These are phyloP conservation scores for Backusella parvicylindrica DNA, from an alignment of 192 early-diverging fungal species.

Conservation along the genomic window DNA sequence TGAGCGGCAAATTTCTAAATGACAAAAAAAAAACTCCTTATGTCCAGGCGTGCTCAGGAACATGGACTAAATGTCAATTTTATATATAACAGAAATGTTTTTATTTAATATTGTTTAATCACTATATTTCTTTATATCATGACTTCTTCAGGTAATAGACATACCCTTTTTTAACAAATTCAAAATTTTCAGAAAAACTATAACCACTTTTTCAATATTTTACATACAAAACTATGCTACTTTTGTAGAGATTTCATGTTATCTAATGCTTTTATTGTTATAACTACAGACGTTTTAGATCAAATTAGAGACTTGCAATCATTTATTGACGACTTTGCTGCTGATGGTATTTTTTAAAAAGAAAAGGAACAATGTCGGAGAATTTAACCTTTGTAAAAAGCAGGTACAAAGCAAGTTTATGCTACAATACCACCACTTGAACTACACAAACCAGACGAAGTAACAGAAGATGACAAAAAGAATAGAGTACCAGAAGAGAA, in stretches of 20 bases:
- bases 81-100: neutral
- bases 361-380: neutral
- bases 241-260: neutral
- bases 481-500: neutral
- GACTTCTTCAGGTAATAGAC: neutral
- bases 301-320: conserved; percentile 28
- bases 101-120: neutral
- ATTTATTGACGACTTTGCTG: conserved; percentile 28
- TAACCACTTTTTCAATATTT: neutral
- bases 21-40: neutral
- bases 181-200: neutral
- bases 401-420: neutral
- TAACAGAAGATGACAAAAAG: neutral
- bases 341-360: neutral
- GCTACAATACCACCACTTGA: neutral
- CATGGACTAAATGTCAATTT: neutral
- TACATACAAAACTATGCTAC: neutral
- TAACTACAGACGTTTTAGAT: conserved; percentile 14
- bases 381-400: neutral
- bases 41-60: neutral
- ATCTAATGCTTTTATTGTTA: neutral
- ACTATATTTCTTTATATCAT: neutral
- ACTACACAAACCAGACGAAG: conserved; percentile 1
- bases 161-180: neutral
- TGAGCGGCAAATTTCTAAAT: neutral